These are phyloP conservation scores for Aquilaria malaccensis DNA, from an alignment of 345 rosid species.

Conservation along the genomic window DNA sequence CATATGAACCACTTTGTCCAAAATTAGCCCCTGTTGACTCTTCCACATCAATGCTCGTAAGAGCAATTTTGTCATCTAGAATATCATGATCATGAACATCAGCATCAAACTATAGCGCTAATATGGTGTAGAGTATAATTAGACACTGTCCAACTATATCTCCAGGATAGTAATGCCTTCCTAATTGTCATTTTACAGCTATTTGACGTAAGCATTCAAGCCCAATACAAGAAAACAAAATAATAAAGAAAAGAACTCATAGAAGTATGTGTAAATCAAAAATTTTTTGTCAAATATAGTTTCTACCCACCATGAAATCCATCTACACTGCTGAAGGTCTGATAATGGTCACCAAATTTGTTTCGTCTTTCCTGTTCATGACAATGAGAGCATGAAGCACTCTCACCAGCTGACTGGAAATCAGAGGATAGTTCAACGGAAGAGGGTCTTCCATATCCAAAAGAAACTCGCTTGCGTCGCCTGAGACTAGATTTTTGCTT, in stretches of 20 bases:
- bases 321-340: slow-evolving; percentile 18
- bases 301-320: slow-evolving; percentile 31
- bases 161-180: too few species aligned
- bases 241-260: not conserved
- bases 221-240: not conserved
- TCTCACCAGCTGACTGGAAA: slow-evolving; percentile 17
- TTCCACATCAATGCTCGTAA: slow-evolving; percentile 12
- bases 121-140: not conserved
- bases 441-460: slow-evolving; percentile 27
- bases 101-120: slow-evolving; percentile 12
- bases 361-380: slow-evolving; percentile 19
- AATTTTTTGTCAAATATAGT: not conserved
- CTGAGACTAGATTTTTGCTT: slow-evolving; percentile 35
- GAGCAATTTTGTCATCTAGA: slow-evolving; percentile 27
- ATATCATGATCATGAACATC: slow-evolving; percentile 10
- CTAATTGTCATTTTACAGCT: too few species aligned
- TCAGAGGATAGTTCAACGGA: slow-evolving; percentile 11
- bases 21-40: slow-evolving; percentile 19
- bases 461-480: slow-evolving; percentile 33
- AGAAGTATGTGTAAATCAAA: not conserved
- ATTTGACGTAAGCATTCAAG: not conserved
- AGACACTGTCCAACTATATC: not conserved
- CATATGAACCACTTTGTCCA: slow-evolving; percentile 20
- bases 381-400: slow-evolving; percentile 14
- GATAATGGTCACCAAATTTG: slow-evolving; percentile 23